Base-by-base conservation (phyloP, 2,329 filamentous ascomycete species). In the Aspergillus amoenus region DNA sequence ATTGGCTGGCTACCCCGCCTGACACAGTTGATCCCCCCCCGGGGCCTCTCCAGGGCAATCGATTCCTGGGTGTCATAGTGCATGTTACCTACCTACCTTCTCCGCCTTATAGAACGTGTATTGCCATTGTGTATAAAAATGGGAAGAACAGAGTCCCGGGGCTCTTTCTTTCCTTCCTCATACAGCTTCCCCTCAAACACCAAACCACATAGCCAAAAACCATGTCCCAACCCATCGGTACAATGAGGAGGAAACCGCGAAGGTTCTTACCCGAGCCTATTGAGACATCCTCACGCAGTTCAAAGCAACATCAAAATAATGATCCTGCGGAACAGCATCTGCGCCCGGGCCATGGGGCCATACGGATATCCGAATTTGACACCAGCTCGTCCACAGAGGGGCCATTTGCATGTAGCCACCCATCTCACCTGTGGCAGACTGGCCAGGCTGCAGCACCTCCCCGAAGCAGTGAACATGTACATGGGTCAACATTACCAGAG, bases 261-360 rank as follows among this genome's bases (percentile, higher is more conserved):
- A 71, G 70, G 56, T 73, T 74, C 57, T 64, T 76, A 39, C 68
- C 73, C 30, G 73, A 80, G 57, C 78, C 77, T 5, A 69, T 77
- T 41, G 78, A 81, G 63, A 78, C 73, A 12, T 72, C 68, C 11
- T 70, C 71, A n/a, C 70, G 74, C 57, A 78, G 71, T 53, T 77
- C 67, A 39, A 71, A 70, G 58, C 69, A 70, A 57, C 32, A 51
- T 22, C 55, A 43, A 44, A 9, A 51, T 15, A 39, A 27, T 21
- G 18, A 47, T 32, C 37, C 48, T 9, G 49, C 48, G 5, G 44
- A n/a, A 40, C 51, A 56, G 48, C 18, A 46, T 5, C 15, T 32
- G 7, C 34, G 30, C 51, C 39, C 42, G 11, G 27, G n/a, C 18
- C 46, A 42, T 53, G 43, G 15, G 7, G 13, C 13, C 30, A 18